A percentile compares a stretch with the other conserved stretches of the same genome.
Conservation (phyloP, 2,329 filamentous ascomycete genomes). For the Saccharata proteae region DNA sequence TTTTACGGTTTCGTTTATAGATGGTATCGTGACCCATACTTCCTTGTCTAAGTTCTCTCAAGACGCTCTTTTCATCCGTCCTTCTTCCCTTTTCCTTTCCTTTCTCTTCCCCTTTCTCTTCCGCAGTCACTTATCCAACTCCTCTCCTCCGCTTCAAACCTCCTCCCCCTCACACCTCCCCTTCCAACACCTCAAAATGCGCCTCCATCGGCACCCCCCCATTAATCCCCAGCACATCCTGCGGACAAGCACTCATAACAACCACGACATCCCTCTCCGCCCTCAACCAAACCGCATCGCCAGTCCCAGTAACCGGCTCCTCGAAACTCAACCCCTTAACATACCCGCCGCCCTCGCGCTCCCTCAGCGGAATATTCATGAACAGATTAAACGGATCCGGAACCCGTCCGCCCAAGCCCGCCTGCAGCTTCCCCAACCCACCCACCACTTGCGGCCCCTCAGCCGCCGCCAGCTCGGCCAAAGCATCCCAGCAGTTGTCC, state of each 20-base stretch:
- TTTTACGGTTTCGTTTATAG: too few species aligned
- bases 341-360: constrained; percentile 8
- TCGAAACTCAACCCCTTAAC: constrained; percentile 18
- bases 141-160: background rate
- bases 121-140: too few species aligned
- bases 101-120: too few species aligned
- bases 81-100: too few species aligned
- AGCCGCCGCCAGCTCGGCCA: constrained; percentile 33
- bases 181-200: constrained; percentile 26
- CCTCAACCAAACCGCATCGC: constrained; percentile 21
- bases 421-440: too few species aligned
- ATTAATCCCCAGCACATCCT: constrained; percentile 24
- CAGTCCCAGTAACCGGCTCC: constrained; percentile 21
- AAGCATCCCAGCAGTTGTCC: constrained; percentile 36
- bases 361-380: constrained; percentile 19
- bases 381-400: constrained; percentile 36
- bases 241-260: constrained; percentile 26
- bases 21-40: too few species aligned
- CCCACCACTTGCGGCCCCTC: constrained; percentile 36
- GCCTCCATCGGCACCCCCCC: constrained; percentile 26
- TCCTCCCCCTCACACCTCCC: constrained; percentile 10
- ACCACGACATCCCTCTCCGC: constrained; percentile 26
- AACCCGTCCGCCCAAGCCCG: too few species aligned
- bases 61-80: too few species aligned
- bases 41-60: too few species aligned